phyloP scores from a whole-genome alignment of 2,329 filamentous ascomycete species.

The Colletotrichum gigasporum region DNA sequence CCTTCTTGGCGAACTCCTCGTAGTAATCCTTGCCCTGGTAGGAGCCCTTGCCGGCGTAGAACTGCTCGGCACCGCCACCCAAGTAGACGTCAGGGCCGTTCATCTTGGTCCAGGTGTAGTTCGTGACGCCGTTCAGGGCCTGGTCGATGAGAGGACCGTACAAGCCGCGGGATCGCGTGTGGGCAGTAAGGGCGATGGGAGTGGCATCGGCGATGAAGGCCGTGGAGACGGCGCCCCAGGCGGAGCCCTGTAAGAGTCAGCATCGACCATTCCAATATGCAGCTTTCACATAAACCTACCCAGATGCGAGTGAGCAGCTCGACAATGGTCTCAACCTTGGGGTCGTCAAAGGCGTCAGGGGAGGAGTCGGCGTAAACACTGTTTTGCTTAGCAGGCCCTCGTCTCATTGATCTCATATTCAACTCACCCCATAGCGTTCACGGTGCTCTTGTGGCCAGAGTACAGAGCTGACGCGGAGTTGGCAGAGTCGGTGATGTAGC shows the following conservation, averaged over 20 bases:
- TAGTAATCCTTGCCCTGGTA: conserved; percentile 82
- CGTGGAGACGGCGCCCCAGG: conserved; percentile 78
- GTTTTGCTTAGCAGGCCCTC: not conserved
- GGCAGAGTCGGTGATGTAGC: conserved; percentile 86
- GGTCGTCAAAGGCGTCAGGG: conserved; percentile 78
- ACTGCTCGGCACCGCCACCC: conserved; percentile 84
- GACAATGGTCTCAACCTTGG: conserved; percentile 85
- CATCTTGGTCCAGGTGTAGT: conserved; percentile 84
- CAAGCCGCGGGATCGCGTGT: conserved; percentile 74
- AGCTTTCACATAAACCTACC: conserved; percentile 62
- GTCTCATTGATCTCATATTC: not conserved
- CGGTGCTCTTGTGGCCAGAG: conserved; percentile 83
- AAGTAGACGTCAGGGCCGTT: conserved; percentile 83
- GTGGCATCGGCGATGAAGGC: conserved; percentile 85
- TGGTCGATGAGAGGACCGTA: conserved; percentile 81
- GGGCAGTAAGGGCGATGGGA: conserved; percentile 77
- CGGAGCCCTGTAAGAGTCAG: conserved; percentile 51
- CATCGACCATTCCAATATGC: not conserved
- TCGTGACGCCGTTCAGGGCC: conserved; percentile 77
- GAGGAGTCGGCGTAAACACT: conserved; percentile 82
- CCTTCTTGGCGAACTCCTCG: conserved; percentile 75
- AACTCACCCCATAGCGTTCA: conserved; percentile 77
- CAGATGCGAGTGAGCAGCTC: conserved; percentile 79
- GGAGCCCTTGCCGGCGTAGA: conserved; percentile 71
- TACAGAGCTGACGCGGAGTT: conserved; percentile 87